These are phyloP conservation scores for Brassica rapa DNA, from an alignment of 345 rosid genomes.

Conservation along the genomic window DNA sequence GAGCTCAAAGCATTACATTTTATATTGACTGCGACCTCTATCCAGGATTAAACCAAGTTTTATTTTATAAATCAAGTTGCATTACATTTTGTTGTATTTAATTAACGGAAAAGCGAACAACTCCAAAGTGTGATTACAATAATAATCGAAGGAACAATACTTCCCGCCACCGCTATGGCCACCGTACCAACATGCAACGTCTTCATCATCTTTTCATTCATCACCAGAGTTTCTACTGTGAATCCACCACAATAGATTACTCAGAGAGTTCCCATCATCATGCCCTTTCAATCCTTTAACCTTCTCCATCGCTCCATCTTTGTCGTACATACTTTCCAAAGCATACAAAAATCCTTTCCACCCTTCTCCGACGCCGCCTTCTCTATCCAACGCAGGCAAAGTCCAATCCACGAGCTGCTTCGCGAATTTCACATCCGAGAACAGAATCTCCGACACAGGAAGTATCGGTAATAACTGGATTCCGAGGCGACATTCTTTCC, in stretches of 20 bases:
- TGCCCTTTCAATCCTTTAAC: conserved; percentile 51
- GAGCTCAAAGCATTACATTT: not conserved
- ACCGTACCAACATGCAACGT: not conserved
- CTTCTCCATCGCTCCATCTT: conserved; percentile 66
- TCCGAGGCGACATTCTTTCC: conserved; percentile 85
- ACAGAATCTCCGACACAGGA: conserved; percentile 71
- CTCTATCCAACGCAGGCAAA: conserved; percentile 65
- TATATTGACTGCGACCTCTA: not conserved
- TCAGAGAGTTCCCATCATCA: conserved; percentile 82
- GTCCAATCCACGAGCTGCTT: conserved; percentile 84
- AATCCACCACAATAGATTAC: conserved; percentile 91
- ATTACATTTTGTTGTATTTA: not conserved
- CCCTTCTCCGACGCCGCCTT: conserved; percentile 70
- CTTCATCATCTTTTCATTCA: conserved; percentile 29
- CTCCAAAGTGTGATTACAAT: conserved; percentile 51
- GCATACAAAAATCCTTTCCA: conserved; percentile 94
- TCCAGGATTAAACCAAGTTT: not conserved
- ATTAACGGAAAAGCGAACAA: not conserved
- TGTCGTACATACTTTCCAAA: conserved; percentile 71
- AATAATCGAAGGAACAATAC: conserved; percentile 70
- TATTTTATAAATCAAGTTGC: not conserved
- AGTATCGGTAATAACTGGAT: conserved; percentile 77
- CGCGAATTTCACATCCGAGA: conserved; percentile 59
- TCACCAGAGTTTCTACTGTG: conserved; percentile 59
- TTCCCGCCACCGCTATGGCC: conserved; percentile 53